A percentile compares a stretch with the other conserved stretches of the same genome.
Evolutionary conservation across 257 asterid species (phyloP).

Genomic region (Paulownia fortunei): DNA sequence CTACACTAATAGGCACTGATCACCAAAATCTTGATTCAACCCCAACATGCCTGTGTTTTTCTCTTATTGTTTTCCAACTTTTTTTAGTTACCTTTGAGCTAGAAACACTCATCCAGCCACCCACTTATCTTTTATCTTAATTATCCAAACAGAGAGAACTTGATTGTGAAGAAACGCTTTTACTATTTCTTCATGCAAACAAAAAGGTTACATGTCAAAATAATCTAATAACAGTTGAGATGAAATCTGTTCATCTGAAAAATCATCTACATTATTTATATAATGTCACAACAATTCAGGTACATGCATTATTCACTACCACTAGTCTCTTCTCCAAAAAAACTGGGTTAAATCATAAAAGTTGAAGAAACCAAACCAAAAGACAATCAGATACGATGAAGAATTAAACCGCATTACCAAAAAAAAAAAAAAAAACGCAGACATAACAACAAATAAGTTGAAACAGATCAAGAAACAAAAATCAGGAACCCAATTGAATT

Average conservation of each 20-base stretch:
- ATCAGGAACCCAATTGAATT: neutral
- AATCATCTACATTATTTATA: neutral
- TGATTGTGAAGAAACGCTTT: neutral
- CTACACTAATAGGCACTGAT: neutral
- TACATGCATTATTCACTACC: slow-evolving; percentile 14
- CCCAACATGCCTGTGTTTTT: neutral
- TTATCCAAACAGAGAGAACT: slow-evolving; percentile 2
- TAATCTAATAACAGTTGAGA: neutral
- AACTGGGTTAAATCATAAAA: neutral
- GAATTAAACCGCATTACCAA: neutral
- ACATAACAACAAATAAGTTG: neutral
- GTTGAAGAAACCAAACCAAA: neutral
- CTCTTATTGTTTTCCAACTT: neutral
- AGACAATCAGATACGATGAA: neutral
- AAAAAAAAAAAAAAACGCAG: neutral
- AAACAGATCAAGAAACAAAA: slow-evolving; percentile 21
- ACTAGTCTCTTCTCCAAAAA: neutral
- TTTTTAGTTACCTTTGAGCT: neutral
- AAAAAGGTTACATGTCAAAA: neutral
- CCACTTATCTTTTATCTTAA: neutral
- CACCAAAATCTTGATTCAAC: slow-evolving; percentile 1
- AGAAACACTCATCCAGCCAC: slow-evolving; percentile 20
- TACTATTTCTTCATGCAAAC: slow-evolving; percentile 22
- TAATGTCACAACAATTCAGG: neutral
- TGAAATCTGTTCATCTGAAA: slow-evolving; percentile 14